Evolutionary conservation across 176 grass and related monocot genomes (phyloP).

Genomic region (Zea mays): DNA sequence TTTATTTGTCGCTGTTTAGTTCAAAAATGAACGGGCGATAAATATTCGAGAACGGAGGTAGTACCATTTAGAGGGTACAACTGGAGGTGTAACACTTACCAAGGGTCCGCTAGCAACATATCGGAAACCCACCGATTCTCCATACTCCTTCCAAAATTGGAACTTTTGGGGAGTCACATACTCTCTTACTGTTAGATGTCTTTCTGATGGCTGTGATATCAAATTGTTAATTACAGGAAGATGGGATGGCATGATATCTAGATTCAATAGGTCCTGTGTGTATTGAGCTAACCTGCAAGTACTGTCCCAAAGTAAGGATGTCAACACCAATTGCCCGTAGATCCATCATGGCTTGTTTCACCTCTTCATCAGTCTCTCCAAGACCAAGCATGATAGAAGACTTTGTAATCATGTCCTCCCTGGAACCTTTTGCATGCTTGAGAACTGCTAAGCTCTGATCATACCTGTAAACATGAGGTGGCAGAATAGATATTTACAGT

Average conservation of each 20-base stretch:
- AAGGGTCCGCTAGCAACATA: slow-evolving; percentile 96
- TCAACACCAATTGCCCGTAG: slow-evolving; percentile 79
- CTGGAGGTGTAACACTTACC: slow-evolving; percentile 40
- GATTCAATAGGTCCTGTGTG: not conserved
- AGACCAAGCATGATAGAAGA: slow-evolving; percentile 97
- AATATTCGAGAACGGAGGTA: no score
- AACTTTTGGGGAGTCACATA: slow-evolving; percentile 92
- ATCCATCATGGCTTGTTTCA: slow-evolving; percentile 75
- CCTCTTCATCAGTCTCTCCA: slow-evolving; percentile 76
- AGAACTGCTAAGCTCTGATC: slow-evolving; percentile 76
- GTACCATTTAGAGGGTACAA: not conserved
- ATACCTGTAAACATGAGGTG: slow-evolving; percentile 46
- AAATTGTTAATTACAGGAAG: slow-evolving; percentile 7
- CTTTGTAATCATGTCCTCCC: slow-evolving; percentile 79
- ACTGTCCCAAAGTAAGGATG: slow-evolving; percentile 88
- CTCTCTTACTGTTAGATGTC: slow-evolving; percentile 86
- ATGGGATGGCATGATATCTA: not conserved
- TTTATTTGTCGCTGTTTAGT: no score
- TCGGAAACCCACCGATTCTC: slow-evolving; percentile 79
- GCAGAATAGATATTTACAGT: not conserved
- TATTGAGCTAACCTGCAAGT: slow-evolving; percentile 69
- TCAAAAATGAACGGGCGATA: no score
- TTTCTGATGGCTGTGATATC: slow-evolving; percentile 71
- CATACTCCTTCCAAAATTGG: slow-evolving; percentile 84
- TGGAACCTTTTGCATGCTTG: slow-evolving; percentile 74